Evolutionary conservation across 805 yeast species (phyloP), one percentile per base, ranked within the genome.

Genomic region (Ogataea allantospora): DNA sequence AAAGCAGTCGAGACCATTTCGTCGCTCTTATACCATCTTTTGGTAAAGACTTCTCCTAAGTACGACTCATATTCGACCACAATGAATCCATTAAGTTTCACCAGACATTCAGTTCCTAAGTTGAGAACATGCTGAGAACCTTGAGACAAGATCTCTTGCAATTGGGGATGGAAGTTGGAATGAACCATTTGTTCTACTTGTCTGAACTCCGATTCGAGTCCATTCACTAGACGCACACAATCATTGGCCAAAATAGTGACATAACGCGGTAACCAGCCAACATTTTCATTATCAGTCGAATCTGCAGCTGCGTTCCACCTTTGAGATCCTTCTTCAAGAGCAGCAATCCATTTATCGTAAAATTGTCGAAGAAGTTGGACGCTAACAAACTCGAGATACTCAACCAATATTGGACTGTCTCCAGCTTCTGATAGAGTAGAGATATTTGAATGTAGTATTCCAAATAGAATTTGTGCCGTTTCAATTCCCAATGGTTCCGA

Each of bases 341-440:
- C 35, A 7, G 22, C 22, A 7, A 38, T 22, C 61, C 62, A 58
- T 22, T 30, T 19, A 16, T 49, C 50, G 35, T 50, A 44, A 24
- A 38, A 54, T n/a, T 35, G 36, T 15, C 40, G 45, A 38, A 58
- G 28, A n/a, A 50, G 37, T 13, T 53, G 53, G 27, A 26, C 35
- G 16, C 52, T 44, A 36, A 58, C 51, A 35, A 45, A 55, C 14
- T 38, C 26, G 26, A 58, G 35, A 36, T 53, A 58, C 31, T 52
- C 50, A 14, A 54, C 29, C 24, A 57, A 35, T 1, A 54, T 60
- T 23, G 54, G 53, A 17, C 58, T 50, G 43, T 55, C 61, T 7
- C 57, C 56, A n/a, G 62, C 51, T 24, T 71, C 72, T 38, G 70
- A 58, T 9, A 68, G 62, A n/a, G 58, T 46, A 48, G 68, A 47